Percentiles rank a stretch among this genome's conserved stretches.
Evolutionary conservation across 192 early-diverging fungal species (phyloP).

Genomic region (Lobulomyces angularis): DNA sequence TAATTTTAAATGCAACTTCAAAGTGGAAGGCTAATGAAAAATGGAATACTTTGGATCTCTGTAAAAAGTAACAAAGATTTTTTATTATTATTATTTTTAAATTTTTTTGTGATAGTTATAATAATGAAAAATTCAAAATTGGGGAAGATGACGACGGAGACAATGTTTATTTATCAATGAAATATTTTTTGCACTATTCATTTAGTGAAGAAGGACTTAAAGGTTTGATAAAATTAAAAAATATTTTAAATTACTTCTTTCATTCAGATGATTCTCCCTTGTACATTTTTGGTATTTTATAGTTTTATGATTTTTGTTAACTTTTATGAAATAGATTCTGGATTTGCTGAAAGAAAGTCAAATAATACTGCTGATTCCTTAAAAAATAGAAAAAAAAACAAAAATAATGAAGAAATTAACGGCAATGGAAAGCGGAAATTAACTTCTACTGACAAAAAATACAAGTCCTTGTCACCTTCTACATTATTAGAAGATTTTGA

Average conservation of each 20-base stretch:
- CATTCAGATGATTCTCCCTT: constrained; percentile 55
- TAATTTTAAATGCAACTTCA: too few species aligned
- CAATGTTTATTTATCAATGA: constrained; percentile 49
- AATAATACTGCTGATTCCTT: constrained; percentile 16
- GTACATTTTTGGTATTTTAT: constrained; percentile 78
- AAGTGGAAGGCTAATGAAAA: too few species aligned
- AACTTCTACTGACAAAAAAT: neutral
- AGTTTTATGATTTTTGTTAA: too few species aligned
- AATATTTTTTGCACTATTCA: constrained; percentile 27
- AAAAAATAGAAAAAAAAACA: constrained; percentile 1
- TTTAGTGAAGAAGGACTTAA: constrained; percentile 35
- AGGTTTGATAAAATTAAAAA: constrained; percentile 48
- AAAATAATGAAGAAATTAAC: constrained; percentile 5
- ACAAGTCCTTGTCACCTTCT: constrained; percentile 10
- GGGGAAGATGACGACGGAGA: constrained; percentile 69
- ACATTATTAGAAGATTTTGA: constrained; percentile 48
- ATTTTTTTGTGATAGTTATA: too few species aligned
- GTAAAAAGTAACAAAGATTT: too few species aligned
- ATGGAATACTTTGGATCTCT: neutral
- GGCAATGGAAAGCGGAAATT: constrained; percentile 1
- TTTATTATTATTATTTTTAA: constrained; percentile 21
- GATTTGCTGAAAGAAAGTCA: constrained; percentile 34
- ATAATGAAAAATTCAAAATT: constrained; percentile 56
- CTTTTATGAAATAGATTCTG: too few species aligned
- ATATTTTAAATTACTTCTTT: constrained; percentile 20